Base-by-base conservation (phyloP, 2,329 filamentous ascomycete species). In the Neofusicoccum sp. region DNA sequence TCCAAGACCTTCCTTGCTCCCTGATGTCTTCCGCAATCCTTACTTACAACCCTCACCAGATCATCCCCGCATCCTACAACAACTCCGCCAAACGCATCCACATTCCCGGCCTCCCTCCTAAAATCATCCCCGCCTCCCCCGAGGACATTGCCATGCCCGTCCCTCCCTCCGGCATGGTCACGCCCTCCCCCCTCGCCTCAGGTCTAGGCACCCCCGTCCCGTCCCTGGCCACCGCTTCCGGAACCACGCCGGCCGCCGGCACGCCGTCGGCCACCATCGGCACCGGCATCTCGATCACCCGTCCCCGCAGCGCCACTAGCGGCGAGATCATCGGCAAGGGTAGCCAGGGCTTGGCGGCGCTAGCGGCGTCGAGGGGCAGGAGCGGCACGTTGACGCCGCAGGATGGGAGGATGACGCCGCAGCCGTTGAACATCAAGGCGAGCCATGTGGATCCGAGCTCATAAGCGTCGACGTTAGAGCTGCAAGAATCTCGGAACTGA, bases 51-150 rank as follows among this genome's bases (percentile, higher is more conserved):
- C 6, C 33, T 41, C 5, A 24, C 16, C 60, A 85, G 86, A 97
- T 99, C 72, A 96, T 98, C 62, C 96, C 95, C 3, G 93, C 93
- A 16, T 93, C 91, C 33, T 99, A 99, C 77, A 95, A 97, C 78
- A 99, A 99, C 71, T 89, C 95, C 75, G 91, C 93, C 20, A 95
- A 91, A 74, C 87, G 92, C 61, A 92, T 99, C 68, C 87, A 89
- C 68, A 96, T 99, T 64, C 89, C 90, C 3, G 81, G 80, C 61
- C 79, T 90, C 6, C 84, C 84, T 2, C 76, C 81, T 30, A 82
- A 84, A 53, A 86, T 92, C 56, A 84, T 96, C 12, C 89, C 91
- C 1, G 84, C 84, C 54, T 92, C 89, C 1, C 90, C 92, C 0
- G 88, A 96, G 75, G 90, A 92, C 64, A 88, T 95, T 69, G 84